Percentiles rank a stretch among this genome's conserved stretches.
Evolutionary conservation across 495 filamentous ascomycete species (phyloP).

Genomic region (Tirmania nivea): DNA sequence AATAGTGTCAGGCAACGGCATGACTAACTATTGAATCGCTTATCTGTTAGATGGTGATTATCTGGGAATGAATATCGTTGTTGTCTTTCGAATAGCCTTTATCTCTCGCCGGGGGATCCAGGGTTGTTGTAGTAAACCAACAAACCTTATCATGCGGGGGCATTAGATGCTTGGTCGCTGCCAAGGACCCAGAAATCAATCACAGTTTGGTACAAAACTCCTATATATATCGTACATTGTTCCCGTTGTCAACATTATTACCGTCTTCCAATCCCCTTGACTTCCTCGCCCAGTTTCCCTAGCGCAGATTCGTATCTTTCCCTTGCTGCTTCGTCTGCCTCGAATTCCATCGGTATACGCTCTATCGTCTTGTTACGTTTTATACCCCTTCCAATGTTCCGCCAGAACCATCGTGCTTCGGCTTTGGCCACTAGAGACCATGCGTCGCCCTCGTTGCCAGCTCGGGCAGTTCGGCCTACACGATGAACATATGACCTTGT

Average conservation of each 20-base stretch:
- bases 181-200: no score
- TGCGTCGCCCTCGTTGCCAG: constrained; percentile 51
- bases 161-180: no score
- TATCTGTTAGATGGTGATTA: no score
- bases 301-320: neutral
- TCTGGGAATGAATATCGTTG: no score
- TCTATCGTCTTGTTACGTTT: constrained; percentile 7
- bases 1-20: no score
- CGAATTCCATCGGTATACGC: neutral
- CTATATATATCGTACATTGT: neutral
- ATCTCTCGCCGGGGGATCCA: no score
- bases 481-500: constrained; percentile 82
- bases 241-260: no score
- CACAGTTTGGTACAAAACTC: no score
- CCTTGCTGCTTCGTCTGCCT: neutral
- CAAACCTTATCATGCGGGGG: no score
- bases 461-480: constrained; percentile 73
- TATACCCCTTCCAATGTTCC: constrained; percentile 35
- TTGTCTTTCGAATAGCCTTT: no score
- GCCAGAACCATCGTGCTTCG: constrained; percentile 75
- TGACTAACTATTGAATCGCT: no score
- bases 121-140: no score
- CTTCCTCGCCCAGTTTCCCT: constrained; percentile 26
- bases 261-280: neutral
- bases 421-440: constrained; percentile 60